Base-by-base conservation (phyloP, 2,329 filamentous ascomycete species). In the Fusarium udum region DNA sequence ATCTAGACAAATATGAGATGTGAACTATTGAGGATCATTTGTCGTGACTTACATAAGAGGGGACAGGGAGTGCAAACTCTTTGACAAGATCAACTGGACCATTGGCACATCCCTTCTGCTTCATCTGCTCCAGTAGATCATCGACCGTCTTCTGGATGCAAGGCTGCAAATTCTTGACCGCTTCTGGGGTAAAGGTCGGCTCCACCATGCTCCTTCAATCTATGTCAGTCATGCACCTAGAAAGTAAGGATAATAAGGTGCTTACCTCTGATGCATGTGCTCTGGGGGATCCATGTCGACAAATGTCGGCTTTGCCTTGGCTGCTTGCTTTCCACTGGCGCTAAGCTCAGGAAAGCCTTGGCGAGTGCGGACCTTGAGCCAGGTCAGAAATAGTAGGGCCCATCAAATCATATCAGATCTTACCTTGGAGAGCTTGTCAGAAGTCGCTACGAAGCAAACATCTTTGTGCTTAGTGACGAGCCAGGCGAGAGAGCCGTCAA, bases 211-310 rank as follows among this genome's bases (percentile, higher is more conserved):
- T 75, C 63, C 84, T 84, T 14, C 8, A 14, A 45, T 26, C 14
- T 18, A 40, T 11, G 9, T 46, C 22, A 28, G 34, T 1, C 20
- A 16, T 42, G 4, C 10, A 4, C 13, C 16, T 6, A 20, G 15
- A 1, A 7, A 14, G 7, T 4, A 8, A 18, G 20, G n/a, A 6
- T 39, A 3, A 11, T 20, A 22, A 37, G 16, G 26, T 52, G 48
- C 59, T 61, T 74, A 82, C 82, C 84, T 81, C 65, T 87, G 84
- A 20, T 79, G 75, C 81, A 84, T 85, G 64, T 87, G 86, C 6
- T 82, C 81, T 0, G 86, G 86, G 8, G 84, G 76, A 66, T 87
- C 85, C 84, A 87, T 86, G 71, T 87, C 85, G 10, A 87, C 85
- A 72, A 87, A 87, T 1, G 85, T 87, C 2, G 86, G 84, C 62